Evolutionary conservation across 1,284 basidiomycete species (phyloP).

Genomic region (Sanghuangporus sanghuang): DNA sequence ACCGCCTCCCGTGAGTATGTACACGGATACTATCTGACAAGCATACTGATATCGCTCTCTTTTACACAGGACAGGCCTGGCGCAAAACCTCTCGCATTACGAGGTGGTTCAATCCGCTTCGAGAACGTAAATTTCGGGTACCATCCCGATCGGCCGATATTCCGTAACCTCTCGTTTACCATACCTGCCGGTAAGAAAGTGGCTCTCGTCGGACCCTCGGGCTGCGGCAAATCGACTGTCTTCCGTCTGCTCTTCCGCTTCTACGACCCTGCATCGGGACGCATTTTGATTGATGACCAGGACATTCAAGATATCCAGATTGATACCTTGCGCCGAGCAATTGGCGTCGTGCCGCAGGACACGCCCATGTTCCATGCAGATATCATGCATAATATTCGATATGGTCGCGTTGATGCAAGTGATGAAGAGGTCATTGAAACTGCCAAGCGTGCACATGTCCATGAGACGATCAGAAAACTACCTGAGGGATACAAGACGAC

Average conservation of each 20-base stretch:
- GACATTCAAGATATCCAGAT: slow-evolving; percentile 75
- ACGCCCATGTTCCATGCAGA: slow-evolving; percentile 96
- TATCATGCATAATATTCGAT: slow-evolving; percentile 92
- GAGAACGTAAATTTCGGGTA: slow-evolving; percentile 93
- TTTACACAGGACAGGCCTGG: slow-evolving; percentile 55
- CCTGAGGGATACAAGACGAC: slow-evolving; percentile 87
- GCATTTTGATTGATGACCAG: slow-evolving; percentile 85
- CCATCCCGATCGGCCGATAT: slow-evolving; percentile 87
- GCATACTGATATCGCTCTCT: not conserved
- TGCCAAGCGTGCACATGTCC: slow-evolving; percentile 83
- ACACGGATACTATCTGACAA: not conserved
- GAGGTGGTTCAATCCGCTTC: slow-evolving; percentile 87
- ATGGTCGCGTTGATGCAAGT: slow-evolving; percentile 83
- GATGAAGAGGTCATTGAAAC: slow-evolving; percentile 88
- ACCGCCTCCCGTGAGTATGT: slow-evolving; percentile 50
- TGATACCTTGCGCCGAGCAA: slow-evolving; percentile 64
- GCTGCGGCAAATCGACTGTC: slow-evolving; percentile 97
- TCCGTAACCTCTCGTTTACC: slow-evolving; percentile 83
- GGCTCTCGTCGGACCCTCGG: slow-evolving; percentile 94
- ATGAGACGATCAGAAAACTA: slow-evolving; percentile 73
- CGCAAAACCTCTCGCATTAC: slow-evolving; percentile 66
- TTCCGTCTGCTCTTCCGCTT: slow-evolving; percentile 93
- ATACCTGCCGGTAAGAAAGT: slow-evolving; percentile 95
- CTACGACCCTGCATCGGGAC: slow-evolving; percentile 81
- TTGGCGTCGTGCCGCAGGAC: slow-evolving; percentile 97